Percentiles rank a stretch among this genome's conserved stretches.
Conservation (phyloP, 441 rosid species). For the Flueggea neowawraea region DNA sequence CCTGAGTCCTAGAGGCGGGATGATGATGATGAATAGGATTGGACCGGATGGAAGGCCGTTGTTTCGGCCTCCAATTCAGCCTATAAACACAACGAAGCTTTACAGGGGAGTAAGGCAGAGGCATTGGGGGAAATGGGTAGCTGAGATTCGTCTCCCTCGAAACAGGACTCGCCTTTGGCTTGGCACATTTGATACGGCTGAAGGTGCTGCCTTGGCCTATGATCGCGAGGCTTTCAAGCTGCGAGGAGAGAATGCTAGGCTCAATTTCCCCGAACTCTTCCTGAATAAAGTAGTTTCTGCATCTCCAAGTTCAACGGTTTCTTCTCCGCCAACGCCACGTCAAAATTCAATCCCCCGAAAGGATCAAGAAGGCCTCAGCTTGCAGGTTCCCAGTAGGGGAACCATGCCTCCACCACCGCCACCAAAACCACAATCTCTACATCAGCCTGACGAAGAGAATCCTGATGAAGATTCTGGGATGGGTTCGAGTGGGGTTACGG, state of each 20-base stretch:
- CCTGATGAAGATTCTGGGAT: slow-evolving; percentile 36
- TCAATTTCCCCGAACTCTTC: slow-evolving; percentile 82
- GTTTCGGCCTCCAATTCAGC: slow-evolving; percentile 47
- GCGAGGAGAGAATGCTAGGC: slow-evolving; percentile 82
- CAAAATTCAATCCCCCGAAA: slow-evolving; percentile 21
- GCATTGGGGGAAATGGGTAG: slow-evolving; percentile 99
- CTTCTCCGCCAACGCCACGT: slow-evolving; percentile 27
- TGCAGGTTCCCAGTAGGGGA: slow-evolving; percentile 19
- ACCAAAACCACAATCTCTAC: slow-evolving; percentile 1
- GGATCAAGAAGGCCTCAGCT: slow-evolving; percentile 25
- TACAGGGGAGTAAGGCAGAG: slow-evolving; percentile 94
- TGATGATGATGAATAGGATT: slow-evolving; percentile 67
- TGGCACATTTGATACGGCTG: slow-evolving; percentile 89
- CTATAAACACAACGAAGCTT: slow-evolving; percentile 64
- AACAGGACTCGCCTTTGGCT: slow-evolving; percentile 94
- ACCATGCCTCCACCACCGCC: slow-evolving; percentile 16
- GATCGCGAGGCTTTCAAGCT: slow-evolving; percentile 86
- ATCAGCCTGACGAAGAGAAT: slow-evolving; percentile 3
- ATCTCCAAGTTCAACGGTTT: slow-evolving; percentile 31
- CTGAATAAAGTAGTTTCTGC: slow-evolving; percentile 36
- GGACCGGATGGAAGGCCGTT: slow-evolving; percentile 58
- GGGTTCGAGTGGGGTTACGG: slow-evolving; percentile 28
- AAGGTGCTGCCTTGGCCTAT: slow-evolving; percentile 89
- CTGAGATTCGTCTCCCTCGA: slow-evolving; percentile 91
- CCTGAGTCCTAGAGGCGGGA: slow-evolving; percentile 66